Evolutionary conservation across 768 basidiomycete species (phyloP).

Genomic region (Hygrocybe coccinea): DNA sequence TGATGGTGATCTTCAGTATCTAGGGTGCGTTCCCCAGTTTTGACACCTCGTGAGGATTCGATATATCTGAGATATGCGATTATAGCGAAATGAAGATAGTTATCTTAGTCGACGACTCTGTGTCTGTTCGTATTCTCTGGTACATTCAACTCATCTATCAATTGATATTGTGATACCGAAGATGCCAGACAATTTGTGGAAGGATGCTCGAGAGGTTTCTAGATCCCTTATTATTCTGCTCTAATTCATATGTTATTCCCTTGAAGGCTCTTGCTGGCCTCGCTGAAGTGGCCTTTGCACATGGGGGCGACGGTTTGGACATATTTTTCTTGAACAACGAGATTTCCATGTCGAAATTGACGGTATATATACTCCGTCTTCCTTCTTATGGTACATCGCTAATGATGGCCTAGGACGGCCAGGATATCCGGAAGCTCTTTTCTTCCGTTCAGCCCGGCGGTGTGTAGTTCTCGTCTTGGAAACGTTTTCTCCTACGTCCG

Average conservation of each 20-base stretch:
- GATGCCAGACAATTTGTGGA: slow-evolving; percentile 20
- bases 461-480: background rate
- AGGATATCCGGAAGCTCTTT: slow-evolving; percentile 41
- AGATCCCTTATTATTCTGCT: background rate
- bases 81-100: slow-evolving; percentile 20
- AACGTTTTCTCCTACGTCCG: background rate
- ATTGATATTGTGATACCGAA: slow-evolving; percentile 1
- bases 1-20: slow-evolving; percentile 4
- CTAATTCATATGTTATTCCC: background rate
- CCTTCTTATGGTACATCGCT: background rate
- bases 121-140: slow-evolving; percentile 12
- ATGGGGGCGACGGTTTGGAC: slow-evolving; percentile 57
- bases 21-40: slow-evolving; percentile 5
- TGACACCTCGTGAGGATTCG: background rate
- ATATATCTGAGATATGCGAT: background rate
- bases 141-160: background rate
- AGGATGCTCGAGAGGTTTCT: slow-evolving; percentile 14
- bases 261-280: slow-evolving; percentile 40
- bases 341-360: slow-evolving; percentile 31
- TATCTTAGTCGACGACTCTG: slow-evolving; percentile 20
- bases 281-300: slow-evolving; percentile 42
- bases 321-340: slow-evolving; percentile 53
- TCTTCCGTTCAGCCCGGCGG: slow-evolving; percentile 39
- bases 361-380: slow-evolving; percentile 28
- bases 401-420: slow-evolving; percentile 30